Conservation (phyloP, 148 eudicot species). For the Camellia japonica region DNA sequence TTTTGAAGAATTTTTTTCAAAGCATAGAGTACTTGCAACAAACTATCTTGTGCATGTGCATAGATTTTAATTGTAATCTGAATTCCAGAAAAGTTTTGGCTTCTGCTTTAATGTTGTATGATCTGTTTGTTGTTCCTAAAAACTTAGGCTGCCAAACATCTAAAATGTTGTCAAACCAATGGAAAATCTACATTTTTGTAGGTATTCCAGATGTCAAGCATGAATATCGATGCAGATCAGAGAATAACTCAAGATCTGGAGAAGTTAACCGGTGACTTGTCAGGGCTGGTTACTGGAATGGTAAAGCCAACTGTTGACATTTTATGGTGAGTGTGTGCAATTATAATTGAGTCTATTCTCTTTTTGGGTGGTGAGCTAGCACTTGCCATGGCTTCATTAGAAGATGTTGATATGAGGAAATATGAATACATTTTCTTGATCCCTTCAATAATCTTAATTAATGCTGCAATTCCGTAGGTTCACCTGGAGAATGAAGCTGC, state of each 20-base stretch:
- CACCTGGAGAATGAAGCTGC: conserved; percentile 99
- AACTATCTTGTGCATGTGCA: neutral
- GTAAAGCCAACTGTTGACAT: conserved; percentile 97
- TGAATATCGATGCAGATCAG: conserved; percentile 86
- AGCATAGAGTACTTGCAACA: neutral
- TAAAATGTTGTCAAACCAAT: neutral
- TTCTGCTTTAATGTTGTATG: neutral
- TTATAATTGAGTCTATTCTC: neutral
- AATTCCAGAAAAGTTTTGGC: conserved; percentile 14
- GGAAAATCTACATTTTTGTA: conserved; percentile 18
- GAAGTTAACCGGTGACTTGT: conserved; percentile 82
- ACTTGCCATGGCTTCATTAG: no score
- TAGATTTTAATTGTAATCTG: neutral
- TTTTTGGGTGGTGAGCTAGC: no score
- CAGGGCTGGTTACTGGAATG: no score
- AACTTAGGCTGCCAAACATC: neutral
- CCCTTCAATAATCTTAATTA: conserved; percentile 16
- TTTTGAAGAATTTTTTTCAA: neutral
- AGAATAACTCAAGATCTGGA: conserved; percentile 90
- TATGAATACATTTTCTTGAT: neutral
- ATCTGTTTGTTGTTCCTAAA: neutral
- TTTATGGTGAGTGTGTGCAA: conserved; percentile 57
- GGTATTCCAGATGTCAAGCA: conserved; percentile 83
- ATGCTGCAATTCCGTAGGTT: conserved; percentile 51
- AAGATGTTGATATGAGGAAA: neutral